Evolutionary conservation across 371 early-diverging fungal species (phyloP), one percentile per base, ranked within the genome.

Genomic region (Mortierella sp.): DNA sequence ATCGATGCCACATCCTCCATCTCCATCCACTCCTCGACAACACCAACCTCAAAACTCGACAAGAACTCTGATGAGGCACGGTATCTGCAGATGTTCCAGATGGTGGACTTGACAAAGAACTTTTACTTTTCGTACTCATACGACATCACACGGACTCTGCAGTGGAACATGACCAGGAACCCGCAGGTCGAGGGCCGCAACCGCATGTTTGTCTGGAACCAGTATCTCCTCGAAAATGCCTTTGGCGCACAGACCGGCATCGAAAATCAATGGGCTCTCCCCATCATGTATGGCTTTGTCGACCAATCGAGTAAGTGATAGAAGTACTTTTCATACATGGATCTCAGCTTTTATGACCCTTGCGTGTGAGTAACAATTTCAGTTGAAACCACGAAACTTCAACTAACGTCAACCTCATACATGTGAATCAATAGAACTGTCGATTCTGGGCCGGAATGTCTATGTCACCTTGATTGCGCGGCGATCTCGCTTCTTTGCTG

Each of bases 141-240:
- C 80, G 97, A 99, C 84, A 89, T 99, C 22, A 97, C 98, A 2
- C 90, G 95, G 63, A 93, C 96, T 2, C 86, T 99, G 40, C 99
- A 99, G 80, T 90, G 91, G 76, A 98, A 98, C 78, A 89, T 99
- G 91, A 90, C 91, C 6, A 84, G 78, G 29, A 70, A 61, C 55
- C 75, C 43, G 63, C 70, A 24, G 10, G 64, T 47, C 16, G 73
- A 76, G 26, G 83, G 83, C 4, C 88, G 88, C 70, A 95, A 96
- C 75, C 92, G 93, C 40, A 97, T 97, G 95, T 98, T 98, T 90
- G 93, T 98, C 14, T 99, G 98, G 99, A 99, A 99, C 84, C 91
- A 94, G 78, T 93, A 95, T 78, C 86, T 98, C 31, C 83, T 96
- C 7, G 86, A 90, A 77, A 88, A 90, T 31, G 97, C 94, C 3